These are phyloP conservation scores for Miscanthus lutarioriparius DNA, from an alignment of 176 grass and related monocot species.

Conservation along the genomic window DNA sequence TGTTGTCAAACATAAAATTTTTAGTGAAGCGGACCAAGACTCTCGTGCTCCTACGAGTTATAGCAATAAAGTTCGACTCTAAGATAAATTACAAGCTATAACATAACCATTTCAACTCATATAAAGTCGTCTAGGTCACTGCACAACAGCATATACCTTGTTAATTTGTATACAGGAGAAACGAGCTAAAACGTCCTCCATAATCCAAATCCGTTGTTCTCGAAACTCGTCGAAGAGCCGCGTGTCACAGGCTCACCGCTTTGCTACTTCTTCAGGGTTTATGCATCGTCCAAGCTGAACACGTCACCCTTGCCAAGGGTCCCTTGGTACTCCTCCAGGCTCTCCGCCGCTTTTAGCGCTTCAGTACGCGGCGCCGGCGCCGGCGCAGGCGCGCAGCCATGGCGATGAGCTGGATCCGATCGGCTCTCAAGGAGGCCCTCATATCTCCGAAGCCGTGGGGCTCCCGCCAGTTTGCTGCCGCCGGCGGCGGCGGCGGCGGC, in stretches of 20 bases:
- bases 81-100: no score
- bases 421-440: slow-evolving; percentile 18
- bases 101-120: no score
- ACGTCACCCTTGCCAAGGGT: neutral
- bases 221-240: neutral
- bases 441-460: neutral
- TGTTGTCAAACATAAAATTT: no score
- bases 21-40: no score
- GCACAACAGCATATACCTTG: no score
- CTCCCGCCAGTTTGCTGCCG: neutral
- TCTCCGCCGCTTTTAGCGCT: slow-evolving; percentile 11
- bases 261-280: slow-evolving; percentile 1
- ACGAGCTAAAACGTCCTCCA: neutral
- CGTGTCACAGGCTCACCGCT: neutral
- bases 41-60: no score
- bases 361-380: neutral
- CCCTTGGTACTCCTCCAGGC: slow-evolving; percentile 5
- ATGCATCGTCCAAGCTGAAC: neutral
- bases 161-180: no score
- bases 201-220: neutral
- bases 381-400: slow-evolving; percentile 18
- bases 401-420: slow-evolving; percentile 27
- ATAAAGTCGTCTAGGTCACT: no score
- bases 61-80: no score
- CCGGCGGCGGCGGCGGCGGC: neutral